phyloP scores from a whole-genome alignment of 129 eudicot genomes.

The Tagetes patula region DNA sequence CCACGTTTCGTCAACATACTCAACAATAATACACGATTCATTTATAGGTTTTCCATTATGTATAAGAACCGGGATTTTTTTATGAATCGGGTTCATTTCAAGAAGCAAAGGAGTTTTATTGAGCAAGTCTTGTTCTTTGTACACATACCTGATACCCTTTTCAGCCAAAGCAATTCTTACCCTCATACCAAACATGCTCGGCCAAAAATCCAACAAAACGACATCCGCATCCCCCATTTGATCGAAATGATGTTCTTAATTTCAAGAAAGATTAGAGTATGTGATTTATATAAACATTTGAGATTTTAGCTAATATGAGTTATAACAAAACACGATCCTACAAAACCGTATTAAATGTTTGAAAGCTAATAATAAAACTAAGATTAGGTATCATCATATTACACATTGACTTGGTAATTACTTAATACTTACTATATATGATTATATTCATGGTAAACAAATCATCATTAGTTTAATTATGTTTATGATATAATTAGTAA shows the following conservation, averaged over 20 bases:
- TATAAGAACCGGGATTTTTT: conserved; percentile 34
- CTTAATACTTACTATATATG: too few species aligned
- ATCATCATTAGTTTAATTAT: background rate
- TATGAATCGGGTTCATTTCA: conserved; percentile 37
- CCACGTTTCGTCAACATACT: conserved; percentile 24
- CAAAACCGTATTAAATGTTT: conserved; percentile 6
- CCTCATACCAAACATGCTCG: conserved; percentile 38
- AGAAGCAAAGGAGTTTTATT: conserved; percentile 37
- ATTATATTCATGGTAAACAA: background rate
- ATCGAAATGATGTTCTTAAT: background rate
- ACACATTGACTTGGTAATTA: conserved; percentile 11
- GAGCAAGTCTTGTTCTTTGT: conserved; percentile 31
- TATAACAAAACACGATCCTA: conserved; percentile 1
- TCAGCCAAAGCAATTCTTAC: conserved; percentile 39
- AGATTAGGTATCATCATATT: conserved; percentile 6
- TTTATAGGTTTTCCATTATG: conserved; percentile 31
- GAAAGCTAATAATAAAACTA: conserved; percentile 22
- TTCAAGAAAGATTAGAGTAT: background rate
- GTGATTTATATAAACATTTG: background rate
- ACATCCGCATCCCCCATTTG: conserved; percentile 23
- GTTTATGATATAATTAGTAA: background rate
- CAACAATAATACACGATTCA: conserved; percentile 30
- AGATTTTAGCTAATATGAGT: background rate
- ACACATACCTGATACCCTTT: conserved; percentile 36
- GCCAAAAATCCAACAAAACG: conserved; percentile 33